Evolutionary conservation across 2,329 filamentous ascomycete genomes (phyloP), one percentile per base, ranked within the genome.

Genomic region (Madurella mycetomatis): DNA sequence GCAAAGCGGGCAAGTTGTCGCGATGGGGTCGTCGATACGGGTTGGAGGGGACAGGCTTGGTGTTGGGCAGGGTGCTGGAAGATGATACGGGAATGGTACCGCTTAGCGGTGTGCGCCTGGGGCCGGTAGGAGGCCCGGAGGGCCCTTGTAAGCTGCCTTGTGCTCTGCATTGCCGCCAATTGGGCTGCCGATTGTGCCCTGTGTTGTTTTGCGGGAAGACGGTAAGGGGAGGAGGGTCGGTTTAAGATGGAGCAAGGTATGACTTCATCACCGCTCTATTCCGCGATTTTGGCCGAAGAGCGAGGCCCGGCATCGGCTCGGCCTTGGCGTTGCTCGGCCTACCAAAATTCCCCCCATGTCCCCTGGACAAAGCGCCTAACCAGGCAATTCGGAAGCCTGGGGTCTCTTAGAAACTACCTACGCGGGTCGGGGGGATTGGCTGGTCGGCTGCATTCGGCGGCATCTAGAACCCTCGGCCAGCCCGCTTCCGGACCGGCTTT

Each of bases 401-500:
- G 4, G 25, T 7, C 25, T 25, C 25, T 25, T 25, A 7, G 7
- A 25, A 25, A 4, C 7, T 25, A 25, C 34, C 34, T 12, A 37
- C 34, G 34, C 13, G 34, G 34, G 11, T 37, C 34, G 9, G 2
- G 34, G 34, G 13, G 34, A 37, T 37, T 15, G 9, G 41, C 25
- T 50, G 50, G 44, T 39, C 18, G 7, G 25, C 18, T 53, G 25
- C 31, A n/a, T 39, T 47, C 47, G n/a, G 11, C 13, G 5, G 17
- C 32, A 1, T 34, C 55, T 68, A 81, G 44, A 82, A 78, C 0
- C 80, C 80, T 51, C 81, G 72, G 0, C 79, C 80, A 13, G 79
- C 73, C 54, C 81, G 73, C 69, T 82, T 84, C 18, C 76, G 71
- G 1, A 82, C 73, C 0, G 82, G 82, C 66, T 82, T 85, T 66